Evolutionary conservation across 208 protist genomes (phyloP), one percentile per base, ranked within the genome.

Genomic region (Acanthamoeba castellanii): DNA sequence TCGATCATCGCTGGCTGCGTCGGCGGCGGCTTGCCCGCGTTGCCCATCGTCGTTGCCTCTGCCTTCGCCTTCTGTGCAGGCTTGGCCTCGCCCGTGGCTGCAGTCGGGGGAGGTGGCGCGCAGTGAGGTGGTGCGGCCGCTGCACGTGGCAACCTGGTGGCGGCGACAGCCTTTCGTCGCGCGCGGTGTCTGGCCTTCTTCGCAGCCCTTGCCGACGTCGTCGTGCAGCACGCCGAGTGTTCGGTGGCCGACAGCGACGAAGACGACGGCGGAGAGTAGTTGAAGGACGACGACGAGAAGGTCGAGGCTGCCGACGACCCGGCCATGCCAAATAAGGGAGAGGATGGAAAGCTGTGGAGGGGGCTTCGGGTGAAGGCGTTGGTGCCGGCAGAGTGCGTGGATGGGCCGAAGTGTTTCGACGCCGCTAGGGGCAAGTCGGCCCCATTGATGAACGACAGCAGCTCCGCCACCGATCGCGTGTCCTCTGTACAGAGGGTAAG

Each of bases 361-460:
- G 57, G 57, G 6, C 22, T 8, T 27, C 57, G 57, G 0, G 18
- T 64, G 57, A 64, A 64, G 14, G 57, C 57, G 25, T 18, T 55
- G 20, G 70, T 20, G 25, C 45, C 20, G 11, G 13, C 5, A 1
- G 34, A 30, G 2, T 84, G 76, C 25, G n/a, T 30, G 7, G 42
- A 68, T 18, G 27, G 5, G 0, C 32, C 25, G 11, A 57, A 37
- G 45, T 55, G 76, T 5, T 84, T 45, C 9, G 32, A n/a, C 2
- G 76, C 42, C 22, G 76, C 42, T 6, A 84, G 42, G 9, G 76
- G 27, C 25, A 42, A 45, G 25, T 84, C 68, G 57, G 57, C 20
- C 16, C 89, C 89, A 30, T 93, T 93, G 57, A 93, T 93, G 70
- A 93, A 93, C n/a, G 89, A 93, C 16, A 93, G 89, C 42, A 93